Conservation (phyloP, 306 rosid species). For the Cucurbita maxima region DNA sequence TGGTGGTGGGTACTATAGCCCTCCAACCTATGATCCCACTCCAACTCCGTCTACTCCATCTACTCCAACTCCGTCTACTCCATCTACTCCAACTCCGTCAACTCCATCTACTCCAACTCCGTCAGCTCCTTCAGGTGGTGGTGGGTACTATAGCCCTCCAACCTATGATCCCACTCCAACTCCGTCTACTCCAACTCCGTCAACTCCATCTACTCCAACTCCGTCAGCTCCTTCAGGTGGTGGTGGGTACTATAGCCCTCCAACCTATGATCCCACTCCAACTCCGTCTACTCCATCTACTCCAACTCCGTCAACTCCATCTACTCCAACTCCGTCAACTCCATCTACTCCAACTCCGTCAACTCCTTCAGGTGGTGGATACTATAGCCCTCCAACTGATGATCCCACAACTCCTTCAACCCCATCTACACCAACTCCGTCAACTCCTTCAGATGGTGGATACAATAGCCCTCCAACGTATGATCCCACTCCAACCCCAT, state of each 20-base stretch:
- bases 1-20: background rate
- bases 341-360: constrained; percentile 10
- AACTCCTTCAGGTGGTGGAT: constrained; percentile 26
- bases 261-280: constrained; percentile 19
- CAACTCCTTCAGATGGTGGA: constrained; percentile 10
- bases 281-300: too few relatives aligned
- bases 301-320: constrained; percentile 20
- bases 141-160: constrained; percentile 31
- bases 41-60: background rate
- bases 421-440: constrained; percentile 10
- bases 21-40: constrained; percentile 4
- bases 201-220: constrained; percentile 5
- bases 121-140: constrained; percentile 24
- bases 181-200: too few relatives aligned
- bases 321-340: background rate
- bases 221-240: constrained; percentile 24
- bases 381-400: constrained; percentile 25
- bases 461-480: constrained; percentile 12
- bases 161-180: constrained; percentile 8
- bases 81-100: constrained; percentile 14
- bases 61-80: background rate
- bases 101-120: constrained; percentile 19
- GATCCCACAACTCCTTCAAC: constrained; percentile 10
- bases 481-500: background rate
- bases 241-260: constrained; percentile 35